These are phyloP conservation scores for Phytophthora brassicae DNA, from an alignment of 352 stramenopile genomes.

Conservation along the genomic window DNA sequence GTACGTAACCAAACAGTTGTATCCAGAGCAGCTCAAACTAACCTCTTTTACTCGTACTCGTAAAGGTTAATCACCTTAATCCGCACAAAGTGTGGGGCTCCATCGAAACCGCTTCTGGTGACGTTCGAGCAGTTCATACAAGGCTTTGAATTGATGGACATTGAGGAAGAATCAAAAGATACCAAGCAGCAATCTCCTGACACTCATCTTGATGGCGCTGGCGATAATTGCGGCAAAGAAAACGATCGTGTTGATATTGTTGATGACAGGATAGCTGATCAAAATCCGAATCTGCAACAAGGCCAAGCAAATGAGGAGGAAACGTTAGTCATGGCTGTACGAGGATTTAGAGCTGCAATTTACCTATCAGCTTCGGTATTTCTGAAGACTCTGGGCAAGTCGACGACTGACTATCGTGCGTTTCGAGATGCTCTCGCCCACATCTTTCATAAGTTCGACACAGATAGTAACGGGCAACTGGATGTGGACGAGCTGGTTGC, in stretches of 20 bases:
- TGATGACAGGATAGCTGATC: neutral
- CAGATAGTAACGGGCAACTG: conserved; percentile 52
- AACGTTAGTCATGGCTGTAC: conserved; percentile 37
- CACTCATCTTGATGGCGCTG: neutral
- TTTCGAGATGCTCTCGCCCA: conserved; percentile 56
- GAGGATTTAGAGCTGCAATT: conserved; percentile 40
- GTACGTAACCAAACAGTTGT: conserved; percentile 23
- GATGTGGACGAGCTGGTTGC: conserved; percentile 52
- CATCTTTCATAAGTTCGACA: conserved; percentile 62
- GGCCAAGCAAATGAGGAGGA: conserved; percentile 28
- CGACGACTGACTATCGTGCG: conserved; percentile 39
- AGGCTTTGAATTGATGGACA: conserved; percentile 51
- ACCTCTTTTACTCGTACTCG: neutral
- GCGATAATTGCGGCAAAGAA: neutral
- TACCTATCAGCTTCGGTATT: conserved; percentile 41
- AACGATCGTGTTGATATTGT: neutral
- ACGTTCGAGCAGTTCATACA: conserved; percentile 48
- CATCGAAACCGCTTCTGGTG: conserved; percentile 46
- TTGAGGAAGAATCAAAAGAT: neutral
- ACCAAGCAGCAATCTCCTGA: neutral
- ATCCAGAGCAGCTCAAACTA: neutral
- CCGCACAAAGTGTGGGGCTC: conserved; percentile 42
- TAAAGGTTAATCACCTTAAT: conserved; percentile 55
- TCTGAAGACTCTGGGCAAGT: conserved; percentile 27
- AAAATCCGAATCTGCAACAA: neutral